Evolutionary conservation across 169 alveolate species (phyloP).

Genomic region (Eimeria acervulina): DNA sequence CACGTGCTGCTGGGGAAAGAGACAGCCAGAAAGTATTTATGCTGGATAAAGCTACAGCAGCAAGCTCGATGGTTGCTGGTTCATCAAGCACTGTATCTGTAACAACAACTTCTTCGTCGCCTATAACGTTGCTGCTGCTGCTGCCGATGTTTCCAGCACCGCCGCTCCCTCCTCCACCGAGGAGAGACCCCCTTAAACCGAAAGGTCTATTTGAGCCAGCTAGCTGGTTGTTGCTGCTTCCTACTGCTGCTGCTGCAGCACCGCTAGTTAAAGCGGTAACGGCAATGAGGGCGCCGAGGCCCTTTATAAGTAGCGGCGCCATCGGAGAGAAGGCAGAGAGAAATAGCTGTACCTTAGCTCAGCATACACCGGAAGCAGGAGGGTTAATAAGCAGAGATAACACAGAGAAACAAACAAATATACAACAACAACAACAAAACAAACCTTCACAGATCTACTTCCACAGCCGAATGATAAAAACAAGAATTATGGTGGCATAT

Average conservation of each 20-base stretch:
- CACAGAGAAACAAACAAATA: neutral
- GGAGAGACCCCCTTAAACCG: neutral
- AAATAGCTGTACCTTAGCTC: neutral
- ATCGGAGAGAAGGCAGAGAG: neutral
- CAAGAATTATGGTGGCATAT: neutral
- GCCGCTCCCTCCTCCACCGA: neutral
- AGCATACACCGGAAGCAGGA: neutral
- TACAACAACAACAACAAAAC: neutral
- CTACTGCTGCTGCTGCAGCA: constrained; percentile 38
- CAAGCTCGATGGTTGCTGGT: constrained; percentile 56
- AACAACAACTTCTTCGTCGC: neutral
- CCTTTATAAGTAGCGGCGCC: neutral
- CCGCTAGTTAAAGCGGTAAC: neutral
- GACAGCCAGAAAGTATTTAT: constrained; percentile 60
- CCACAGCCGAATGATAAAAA: neutral
- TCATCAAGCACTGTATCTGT: too few species aligned
- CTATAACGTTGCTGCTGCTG: constrained; percentile 22
- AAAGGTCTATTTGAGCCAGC: neutral
- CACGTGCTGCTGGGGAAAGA: constrained; percentile 49
- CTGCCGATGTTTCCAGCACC: neutral
- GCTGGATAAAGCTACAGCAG: constrained; percentile 51
- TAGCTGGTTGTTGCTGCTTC: neutral
- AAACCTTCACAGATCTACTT: neutral
- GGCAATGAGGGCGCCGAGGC: constrained; percentile 49
- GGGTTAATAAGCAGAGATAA: neutral